Base-by-base conservation (phyloP, 805 yeast genomes). In the Metschnikowia dekortorum region DNA sequence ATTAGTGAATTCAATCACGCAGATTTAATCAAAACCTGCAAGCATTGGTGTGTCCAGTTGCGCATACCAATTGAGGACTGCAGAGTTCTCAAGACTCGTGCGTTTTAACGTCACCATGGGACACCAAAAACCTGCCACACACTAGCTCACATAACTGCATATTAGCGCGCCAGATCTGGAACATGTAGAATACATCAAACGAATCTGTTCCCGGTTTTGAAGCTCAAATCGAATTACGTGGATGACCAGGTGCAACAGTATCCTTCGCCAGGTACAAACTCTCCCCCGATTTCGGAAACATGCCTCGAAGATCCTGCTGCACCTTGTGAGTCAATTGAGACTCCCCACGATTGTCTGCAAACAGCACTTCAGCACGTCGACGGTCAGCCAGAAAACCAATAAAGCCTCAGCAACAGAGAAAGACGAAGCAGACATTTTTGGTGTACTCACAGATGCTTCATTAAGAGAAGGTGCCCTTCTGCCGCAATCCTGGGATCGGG, bases 401-500 rank as follows among this genome's bases (percentile, higher is more conserved):
- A 28, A 28, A 8, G 40, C 9, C 9, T 8, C 4, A 13, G 3
- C 9, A 8, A 35, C 28, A 22, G 8, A 13, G 6, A 11, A 8
- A 4, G n/a, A 26, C 16, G 13, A 4, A 4, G 9, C 16, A 11
- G 41, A 39, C 28, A 13, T 2, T n/a, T 2, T 26, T n/a, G 18
- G n/a, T 26, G 28, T 5, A 16, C 11, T 4, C 5, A 8, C 4
- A 3, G 16, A 28, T 5, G 31, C 8, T 8, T 11, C 13, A 5
- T 9, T 2, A 2, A 4, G 3, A 2, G 31, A 29, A 3, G 13
- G 26, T n/a, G 22, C 11, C 8, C 38, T 26, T 3, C 38, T n/a
- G 13, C 9, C n/a, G 4, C 16, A 33, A 22, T 18, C 36, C 14
- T 71, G 75, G 75, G 76, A 73, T 50, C 59, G 75, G 31, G 78